Base-by-base conservation (phyloP, 2,329 filamentous ascomycete genomes). In the Pseudogymnoascus verrucosus region DNA sequence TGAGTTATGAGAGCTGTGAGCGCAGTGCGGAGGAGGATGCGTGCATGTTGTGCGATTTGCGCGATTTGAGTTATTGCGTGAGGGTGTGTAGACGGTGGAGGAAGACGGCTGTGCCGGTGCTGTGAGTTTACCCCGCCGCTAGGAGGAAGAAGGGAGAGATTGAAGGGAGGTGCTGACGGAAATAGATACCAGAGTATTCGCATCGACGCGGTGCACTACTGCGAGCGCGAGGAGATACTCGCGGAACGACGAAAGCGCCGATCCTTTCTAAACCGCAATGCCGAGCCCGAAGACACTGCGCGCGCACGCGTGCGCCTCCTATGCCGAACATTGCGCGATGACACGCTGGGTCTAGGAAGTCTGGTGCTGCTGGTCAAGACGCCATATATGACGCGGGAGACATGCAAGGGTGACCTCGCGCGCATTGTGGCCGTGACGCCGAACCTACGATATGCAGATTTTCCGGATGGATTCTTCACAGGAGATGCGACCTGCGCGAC, bases 121-220 rank as follows among this genome's bases (percentile, higher is more conserved):
- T 88, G 89, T 96, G 81, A 75, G 89, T 82, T 51, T 26, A 26
- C 7, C 36, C 14, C 7, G 37, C 26, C 14, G 39, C 54, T 66
- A 28, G 63, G 19, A 23, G 28, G 57, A n/a, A 44, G 63, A 44
- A 26, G 57, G n/a, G 47, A 31, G 1, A 16, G 11, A 39, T 34
- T 65, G 54, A 63, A 39, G 37, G 23, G n/a, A 51, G 8, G 10
- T 44, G 23, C 47, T 59, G 26, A 40, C 59, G 8, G 19, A 23
- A 12, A 37, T 70, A 96, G 91, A 68, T 96, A 96, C 75, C 87
- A 88, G 71, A 93, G 91, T 78, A 87, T 98, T 68, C 90, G 93
- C 65, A 95, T 98, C 74, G 93, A 98, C 74, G 85, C 90, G 16
- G 93, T 97, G 34, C 93, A 98, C 77, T 97, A 96, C 78, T 98